Percentiles rank a stretch among this genome's conserved stretches.
phyloP scores from a whole-genome alignment of 768 basidiomycete genomes.

The Coprinellus micaceus region DNA sequence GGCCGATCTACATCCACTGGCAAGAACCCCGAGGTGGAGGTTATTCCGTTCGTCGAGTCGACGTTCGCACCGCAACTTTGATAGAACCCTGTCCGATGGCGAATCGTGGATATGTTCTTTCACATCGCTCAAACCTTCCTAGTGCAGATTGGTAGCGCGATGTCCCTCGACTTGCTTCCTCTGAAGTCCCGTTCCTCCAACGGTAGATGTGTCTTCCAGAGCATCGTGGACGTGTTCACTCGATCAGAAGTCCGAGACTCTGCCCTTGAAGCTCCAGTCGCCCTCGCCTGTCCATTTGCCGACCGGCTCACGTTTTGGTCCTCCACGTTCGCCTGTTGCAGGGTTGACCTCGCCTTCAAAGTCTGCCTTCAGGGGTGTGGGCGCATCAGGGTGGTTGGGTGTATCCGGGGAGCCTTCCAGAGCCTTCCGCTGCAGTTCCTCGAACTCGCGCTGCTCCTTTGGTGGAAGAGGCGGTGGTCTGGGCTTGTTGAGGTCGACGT shows the following conservation, averaged over 20 bases:
- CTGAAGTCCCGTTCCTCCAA: no score
- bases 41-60: no score
- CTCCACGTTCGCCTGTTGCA: slow-evolving; percentile 77
- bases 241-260: slow-evolving; percentile 80
- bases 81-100: no score
- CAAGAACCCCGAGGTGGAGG: no score
- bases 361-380: slow-evolving; percentile 52
- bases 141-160: no score
- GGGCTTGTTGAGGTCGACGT: slow-evolving; percentile 50
- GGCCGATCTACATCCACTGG: no score
- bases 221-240: background rate
- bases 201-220: no score
- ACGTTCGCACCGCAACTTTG: no score
- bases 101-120: no score
- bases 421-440: slow-evolving; percentile 69
- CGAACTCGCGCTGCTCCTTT: slow-evolving; percentile 80
- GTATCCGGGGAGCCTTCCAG: slow-evolving; percentile 38
- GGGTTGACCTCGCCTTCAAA: slow-evolving; percentile 85
- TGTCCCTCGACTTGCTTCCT: no score
- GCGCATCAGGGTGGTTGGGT: slow-evolving; percentile 68
- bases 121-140: no score
- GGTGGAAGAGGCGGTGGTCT: slow-evolving; percentile 73
- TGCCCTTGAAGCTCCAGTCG: slow-evolving; percentile 90
- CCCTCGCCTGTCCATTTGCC: slow-evolving; percentile 49
- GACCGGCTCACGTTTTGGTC: slow-evolving; percentile 85